Evolutionary conservation across 495 filamentous ascomycete species (phyloP).

Genomic region (Tuber microsphaerosporum): DNA sequence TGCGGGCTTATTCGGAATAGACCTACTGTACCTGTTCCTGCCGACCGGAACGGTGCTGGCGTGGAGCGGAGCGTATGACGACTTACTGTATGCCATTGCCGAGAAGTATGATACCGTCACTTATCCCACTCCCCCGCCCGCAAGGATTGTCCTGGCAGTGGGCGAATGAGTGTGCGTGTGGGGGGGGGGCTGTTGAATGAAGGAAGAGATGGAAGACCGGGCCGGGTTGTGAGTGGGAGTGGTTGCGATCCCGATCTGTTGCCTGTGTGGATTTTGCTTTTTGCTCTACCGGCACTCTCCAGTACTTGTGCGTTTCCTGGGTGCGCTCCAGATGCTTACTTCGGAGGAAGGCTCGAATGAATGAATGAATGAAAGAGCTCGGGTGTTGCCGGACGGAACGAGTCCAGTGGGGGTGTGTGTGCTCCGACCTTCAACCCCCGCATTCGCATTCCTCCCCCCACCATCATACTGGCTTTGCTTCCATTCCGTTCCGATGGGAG

Average conservation of each 20-base stretch:
- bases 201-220: not conserved
- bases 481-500: constrained; percentile 1
- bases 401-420: not conserved
- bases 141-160: not conserved
- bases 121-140: not conserved
- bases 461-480: not conserved
- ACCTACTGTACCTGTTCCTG: not conserved
- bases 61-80: not conserved
- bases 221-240: constrained; percentile 2
- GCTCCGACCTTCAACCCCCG: not conserved
- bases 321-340: not conserved
- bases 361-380: not conserved
- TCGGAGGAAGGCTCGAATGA: not conserved
- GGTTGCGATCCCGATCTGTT: constrained; percentile 6
- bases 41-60: not conserved
- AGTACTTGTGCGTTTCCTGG: not conserved
- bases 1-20: constrained; percentile 1
- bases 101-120: constrained; percentile 2
- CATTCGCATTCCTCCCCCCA: not conserved
- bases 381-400: constrained; percentile 3
- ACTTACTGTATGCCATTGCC: not conserved
- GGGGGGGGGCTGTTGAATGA: not conserved
- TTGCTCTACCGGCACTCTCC: not conserved
- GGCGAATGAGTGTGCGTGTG: not conserved
- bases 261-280: not conserved